Evolutionary conservation across 257 asterid genomes (phyloP).

Genomic region (Pogostemon cablin): DNA sequence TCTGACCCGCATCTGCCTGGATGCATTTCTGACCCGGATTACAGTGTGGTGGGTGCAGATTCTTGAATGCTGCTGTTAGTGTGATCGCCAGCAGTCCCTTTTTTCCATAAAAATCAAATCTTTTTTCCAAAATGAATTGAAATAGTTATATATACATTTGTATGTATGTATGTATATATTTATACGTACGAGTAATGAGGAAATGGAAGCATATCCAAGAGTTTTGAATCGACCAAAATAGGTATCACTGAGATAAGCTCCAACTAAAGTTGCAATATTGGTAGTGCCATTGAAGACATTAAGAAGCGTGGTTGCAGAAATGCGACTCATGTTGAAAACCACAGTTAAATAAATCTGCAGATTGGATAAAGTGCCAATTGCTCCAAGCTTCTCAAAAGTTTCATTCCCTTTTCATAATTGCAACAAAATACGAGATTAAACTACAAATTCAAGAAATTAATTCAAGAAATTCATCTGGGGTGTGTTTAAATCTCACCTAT

Average conservation of each 20-base stretch:
- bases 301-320: slow-evolving; percentile 56
- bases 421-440: too few species aligned
- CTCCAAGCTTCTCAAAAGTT: slow-evolving; percentile 83
- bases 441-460: not conserved
- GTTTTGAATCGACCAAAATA: slow-evolving; percentile 76
- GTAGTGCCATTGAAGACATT: slow-evolving; percentile 70
- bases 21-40: slow-evolving; percentile 38
- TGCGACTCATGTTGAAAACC: slow-evolving; percentile 56
- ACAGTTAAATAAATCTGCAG: slow-evolving; percentile 62
- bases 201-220: slow-evolving; percentile 54
- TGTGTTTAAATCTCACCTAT: slow-evolving; percentile 33
- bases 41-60: slow-evolving; percentile 71
- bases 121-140: not conserved
- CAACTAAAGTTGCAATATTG: slow-evolving; percentile 59
- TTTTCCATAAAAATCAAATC: not conserved
- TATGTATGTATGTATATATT: too few species aligned
- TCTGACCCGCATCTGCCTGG: slow-evolving; percentile 58
- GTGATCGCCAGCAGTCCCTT: slow-evolving; percentile 53
- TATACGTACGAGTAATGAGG: slow-evolving; percentile 55
- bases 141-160: not conserved
- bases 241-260: slow-evolving; percentile 68
- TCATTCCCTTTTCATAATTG: slow-evolving; percentile 56
- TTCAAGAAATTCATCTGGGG: not conserved
- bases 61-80: slow-evolving; percentile 65
- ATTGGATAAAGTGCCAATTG: slow-evolving; percentile 63